Percentiles rank a stretch among this genome's conserved stretches.
Conservation (phyloP, 108 stramenopile species). For the Licmophora abbreviata region DNA sequence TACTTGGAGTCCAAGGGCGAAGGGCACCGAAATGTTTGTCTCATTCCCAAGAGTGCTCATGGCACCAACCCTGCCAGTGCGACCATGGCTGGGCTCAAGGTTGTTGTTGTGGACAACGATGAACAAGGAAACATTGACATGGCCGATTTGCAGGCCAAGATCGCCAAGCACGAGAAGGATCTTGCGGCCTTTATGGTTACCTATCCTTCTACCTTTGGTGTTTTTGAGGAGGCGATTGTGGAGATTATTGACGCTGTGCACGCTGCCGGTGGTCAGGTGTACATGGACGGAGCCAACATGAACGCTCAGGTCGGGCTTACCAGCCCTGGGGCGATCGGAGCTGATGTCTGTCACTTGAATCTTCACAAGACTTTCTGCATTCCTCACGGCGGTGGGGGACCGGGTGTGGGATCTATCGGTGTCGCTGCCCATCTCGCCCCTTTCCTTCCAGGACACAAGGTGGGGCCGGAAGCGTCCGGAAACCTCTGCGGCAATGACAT, state of each 20-base stretch:
- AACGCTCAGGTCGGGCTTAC: conserved; percentile 98
- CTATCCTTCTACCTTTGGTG: conserved; percentile 98
- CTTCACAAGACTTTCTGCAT: conserved; percentile 99
- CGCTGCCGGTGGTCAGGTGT: conserved; percentile 94
- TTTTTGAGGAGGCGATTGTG: conserved; percentile 93
- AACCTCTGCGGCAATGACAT: conserved; percentile 69
- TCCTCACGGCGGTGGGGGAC: conserved; percentile 99
- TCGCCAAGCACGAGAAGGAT: conserved; percentile 83
- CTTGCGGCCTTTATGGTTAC: conserved; percentile 98
- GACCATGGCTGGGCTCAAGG: conserved; percentile 95
- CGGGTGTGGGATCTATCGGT: conserved; percentile 97
- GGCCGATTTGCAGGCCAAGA: conserved; percentile 86
- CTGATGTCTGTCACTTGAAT: conserved; percentile 98
- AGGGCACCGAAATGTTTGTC: conserved; percentile 92
- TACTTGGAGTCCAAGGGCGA: conserved; percentile 83
- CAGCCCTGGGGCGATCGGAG: conserved; percentile 94
- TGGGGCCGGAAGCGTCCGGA: conserved; percentile 74
- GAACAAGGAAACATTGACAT: conserved; percentile 91
- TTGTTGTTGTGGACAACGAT: conserved; percentile 95
- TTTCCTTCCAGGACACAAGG: conserved; percentile 94
- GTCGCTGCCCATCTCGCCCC: conserved; percentile 94
- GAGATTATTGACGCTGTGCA: conserved; percentile 87
- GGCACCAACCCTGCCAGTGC: conserved; percentile 98
- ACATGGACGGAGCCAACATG: conserved; percentile 99
- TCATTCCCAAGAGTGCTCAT: conserved; percentile 98